Conservation (phyloP, 805 yeast genomes). For the Candida pini region DNA sequence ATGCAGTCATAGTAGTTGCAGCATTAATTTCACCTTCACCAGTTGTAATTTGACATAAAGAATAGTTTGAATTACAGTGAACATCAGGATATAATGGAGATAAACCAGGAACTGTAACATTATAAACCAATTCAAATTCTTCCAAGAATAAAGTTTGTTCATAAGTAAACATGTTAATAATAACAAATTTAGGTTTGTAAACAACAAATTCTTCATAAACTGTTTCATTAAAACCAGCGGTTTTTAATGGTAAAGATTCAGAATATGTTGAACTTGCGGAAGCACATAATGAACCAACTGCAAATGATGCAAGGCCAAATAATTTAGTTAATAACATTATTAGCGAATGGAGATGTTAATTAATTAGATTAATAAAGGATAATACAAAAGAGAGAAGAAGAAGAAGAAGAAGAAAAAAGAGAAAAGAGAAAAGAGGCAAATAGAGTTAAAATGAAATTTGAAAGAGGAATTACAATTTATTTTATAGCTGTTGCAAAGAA, state of each 20-base stretch:
- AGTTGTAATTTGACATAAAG: conserved; percentile 57
- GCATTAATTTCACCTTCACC: conserved; percentile 70
- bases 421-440: no score
- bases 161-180: conserved; percentile 49
- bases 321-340: conserved; percentile 1
- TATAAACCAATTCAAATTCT: conserved; percentile 41
- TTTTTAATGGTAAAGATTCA: conserved; percentile 13
- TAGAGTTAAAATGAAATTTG: no score
- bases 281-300: conserved; percentile 1
- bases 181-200: conserved; percentile 48
- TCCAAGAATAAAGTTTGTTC: conserved; percentile 52
- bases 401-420: no score
- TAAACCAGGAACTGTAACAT: conserved; percentile 60
- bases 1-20: conserved; percentile 51
- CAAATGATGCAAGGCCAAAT: conserved; percentile 1
- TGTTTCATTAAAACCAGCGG: conserved; percentile 19
- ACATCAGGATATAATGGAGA: conserved; percentile 54
- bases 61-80: conserved; percentile 47
- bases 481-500: no score
- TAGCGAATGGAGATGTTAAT: no score
- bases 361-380: no score
- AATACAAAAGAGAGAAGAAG: no score
- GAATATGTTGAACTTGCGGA: conserved; percentile 8
- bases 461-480: no score
- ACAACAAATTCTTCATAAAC: conserved; percentile 18